Conservation (phyloP, 2,329 filamentous ascomycete species). For the Lithohypha guttulata region DNA sequence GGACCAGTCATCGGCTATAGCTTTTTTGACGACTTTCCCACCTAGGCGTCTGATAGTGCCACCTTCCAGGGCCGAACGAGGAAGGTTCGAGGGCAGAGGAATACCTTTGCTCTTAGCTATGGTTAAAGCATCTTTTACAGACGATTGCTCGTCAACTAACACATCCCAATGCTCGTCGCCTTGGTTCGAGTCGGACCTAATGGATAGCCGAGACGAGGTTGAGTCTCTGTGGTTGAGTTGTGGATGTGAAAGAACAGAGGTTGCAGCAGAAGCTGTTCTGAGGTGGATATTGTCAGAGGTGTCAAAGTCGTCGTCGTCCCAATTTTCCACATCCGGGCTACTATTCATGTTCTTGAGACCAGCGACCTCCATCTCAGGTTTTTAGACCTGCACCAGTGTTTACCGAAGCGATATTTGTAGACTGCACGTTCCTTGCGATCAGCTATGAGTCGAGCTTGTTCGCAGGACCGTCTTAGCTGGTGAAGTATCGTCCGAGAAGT, state of each 20-base stretch:
- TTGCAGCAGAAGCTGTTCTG: slow-evolving; percentile 34
- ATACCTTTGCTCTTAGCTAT: slow-evolving; percentile 84
- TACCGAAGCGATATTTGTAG: no score
- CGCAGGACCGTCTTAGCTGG: no score
- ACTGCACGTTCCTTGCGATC: no score
- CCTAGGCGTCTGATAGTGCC: slow-evolving; percentile 89
- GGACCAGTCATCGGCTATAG: slow-evolving; percentile 70
- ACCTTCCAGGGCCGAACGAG: slow-evolving; percentile 77
- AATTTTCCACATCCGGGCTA: slow-evolving; percentile 32
- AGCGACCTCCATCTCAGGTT: slow-evolving; percentile 1
- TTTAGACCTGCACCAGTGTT: no score
- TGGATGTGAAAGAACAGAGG: slow-evolving; percentile 35
- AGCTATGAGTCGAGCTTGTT: no score
- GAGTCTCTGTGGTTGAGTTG: slow-evolving; percentile 52
- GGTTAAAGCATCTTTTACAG: slow-evolving; percentile 74
- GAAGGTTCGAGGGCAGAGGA: slow-evolving; percentile 75
- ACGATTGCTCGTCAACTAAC: slow-evolving; percentile 73
- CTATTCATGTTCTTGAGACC: background rate
- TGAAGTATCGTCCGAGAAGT: no score
- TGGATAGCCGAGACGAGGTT: slow-evolving; percentile 69
- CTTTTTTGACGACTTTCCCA: slow-evolving; percentile 58
- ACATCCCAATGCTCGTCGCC: slow-evolving; percentile 81
- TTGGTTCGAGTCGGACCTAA: slow-evolving; percentile 66
- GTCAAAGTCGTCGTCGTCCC: slow-evolving; percentile 39
- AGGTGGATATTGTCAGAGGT: slow-evolving; percentile 37